A percentile compares a stretch with the other conserved stretches of the same genome.
These are phyloP conservation scores for Naganishia friedmannii DNA, from an alignment of 768 basidiomycete genomes.

Conservation along the genomic window DNA sequence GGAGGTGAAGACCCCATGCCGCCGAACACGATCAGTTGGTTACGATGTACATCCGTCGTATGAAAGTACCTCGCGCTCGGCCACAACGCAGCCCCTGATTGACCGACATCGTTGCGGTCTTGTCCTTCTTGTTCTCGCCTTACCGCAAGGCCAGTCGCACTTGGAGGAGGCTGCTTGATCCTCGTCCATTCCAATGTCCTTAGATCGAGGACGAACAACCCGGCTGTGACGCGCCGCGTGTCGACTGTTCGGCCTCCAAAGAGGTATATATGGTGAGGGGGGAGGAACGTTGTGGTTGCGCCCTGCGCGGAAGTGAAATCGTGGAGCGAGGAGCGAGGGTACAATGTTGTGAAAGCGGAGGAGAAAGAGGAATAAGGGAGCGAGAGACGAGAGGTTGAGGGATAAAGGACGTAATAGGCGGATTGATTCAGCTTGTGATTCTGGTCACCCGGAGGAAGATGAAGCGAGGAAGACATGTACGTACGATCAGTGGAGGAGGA, in stretches of 20 bases:
- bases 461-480: conserved; percentile 21
- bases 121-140: conserved; percentile 34
- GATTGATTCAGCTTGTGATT: too few relatives aligned
- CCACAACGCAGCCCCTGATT: too few relatives aligned
- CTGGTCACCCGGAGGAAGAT: too few relatives aligned
- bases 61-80: conserved; percentile 92
- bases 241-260: conserved; percentile 78
- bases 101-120: too few relatives aligned
- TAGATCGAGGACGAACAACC: conserved; percentile 86
- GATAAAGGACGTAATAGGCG: too few relatives aligned
- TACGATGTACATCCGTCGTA: conserved; percentile 84
- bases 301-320: conserved; percentile 33
- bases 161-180: conserved; percentile 55
- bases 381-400: background rate
- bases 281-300: conserved; percentile 44
- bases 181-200: conserved; percentile 76
- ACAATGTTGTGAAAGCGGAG: background rate
- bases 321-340: background rate
- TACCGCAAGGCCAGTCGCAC: too few relatives aligned
- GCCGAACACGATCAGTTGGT: conserved; percentile 86
- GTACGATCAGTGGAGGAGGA: conserved; percentile 46
- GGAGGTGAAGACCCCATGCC: conserved; percentile 64
- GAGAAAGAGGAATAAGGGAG: background rate
- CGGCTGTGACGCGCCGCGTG: conserved; percentile 80
- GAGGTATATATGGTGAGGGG: conserved; percentile 41